These are phyloP conservation scores for Podaxis rugospora DNA, from an alignment of 768 basidiomycete species.

Conservation along the genomic window DNA sequence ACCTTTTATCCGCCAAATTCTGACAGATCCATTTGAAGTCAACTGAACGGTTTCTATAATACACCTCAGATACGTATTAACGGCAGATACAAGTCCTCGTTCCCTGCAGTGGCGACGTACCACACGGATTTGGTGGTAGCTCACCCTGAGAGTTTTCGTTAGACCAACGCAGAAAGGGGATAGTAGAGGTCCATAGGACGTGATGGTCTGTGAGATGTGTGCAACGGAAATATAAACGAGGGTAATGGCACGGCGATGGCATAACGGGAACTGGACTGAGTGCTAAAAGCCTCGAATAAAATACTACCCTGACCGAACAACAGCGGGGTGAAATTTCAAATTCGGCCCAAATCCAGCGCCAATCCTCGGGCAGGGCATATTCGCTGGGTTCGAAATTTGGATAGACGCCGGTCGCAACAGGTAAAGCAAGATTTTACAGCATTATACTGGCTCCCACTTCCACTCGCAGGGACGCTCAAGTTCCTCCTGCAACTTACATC, in stretches of 20 bases:
- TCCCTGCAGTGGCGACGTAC: background rate
- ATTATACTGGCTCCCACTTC: background rate
- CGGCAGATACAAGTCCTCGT: background rate
- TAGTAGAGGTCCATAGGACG: background rate
- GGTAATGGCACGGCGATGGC: background rate
- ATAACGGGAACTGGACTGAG: background rate
- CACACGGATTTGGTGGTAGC: background rate
- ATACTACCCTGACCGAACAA: background rate
- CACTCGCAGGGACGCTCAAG: background rate
- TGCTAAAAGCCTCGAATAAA: background rate
- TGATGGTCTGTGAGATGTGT: background rate
- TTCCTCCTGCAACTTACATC: background rate
- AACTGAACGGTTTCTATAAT: background rate
- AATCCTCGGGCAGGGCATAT: background rate
- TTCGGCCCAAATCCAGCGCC: background rate
- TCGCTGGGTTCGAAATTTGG: slow-evolving; percentile 8
- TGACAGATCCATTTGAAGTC: background rate
- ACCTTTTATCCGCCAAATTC: background rate
- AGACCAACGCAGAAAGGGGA: background rate
- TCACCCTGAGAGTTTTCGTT: background rate
- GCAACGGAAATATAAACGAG: background rate
- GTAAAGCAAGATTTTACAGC: background rate
- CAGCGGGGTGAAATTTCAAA: background rate
- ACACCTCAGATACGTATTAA: background rate
- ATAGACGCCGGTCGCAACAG: background rate